Percentiles rank a stretch among this genome's conserved stretches.
phyloP scores from a whole-genome alignment of 2,329 filamentous ascomycete species.

The Phialophora chinensis region DNA sequence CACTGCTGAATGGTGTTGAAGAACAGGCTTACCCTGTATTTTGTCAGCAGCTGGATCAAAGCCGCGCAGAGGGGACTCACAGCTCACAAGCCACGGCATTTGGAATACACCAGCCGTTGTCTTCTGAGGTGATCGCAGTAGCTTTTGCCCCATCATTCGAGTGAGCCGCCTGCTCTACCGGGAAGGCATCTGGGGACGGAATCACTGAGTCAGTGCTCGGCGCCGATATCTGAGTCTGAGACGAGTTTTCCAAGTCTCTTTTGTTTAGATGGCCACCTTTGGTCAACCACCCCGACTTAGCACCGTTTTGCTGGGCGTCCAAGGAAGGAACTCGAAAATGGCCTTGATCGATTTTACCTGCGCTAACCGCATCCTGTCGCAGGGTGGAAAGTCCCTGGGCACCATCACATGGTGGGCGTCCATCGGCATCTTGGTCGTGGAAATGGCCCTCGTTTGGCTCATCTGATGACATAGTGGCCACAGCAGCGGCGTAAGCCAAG shows the following conservation, averaged over 20 bases:
- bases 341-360: background rate
- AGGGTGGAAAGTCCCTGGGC: background rate
- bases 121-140: background rate
- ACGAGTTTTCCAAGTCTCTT: too few species aligned
- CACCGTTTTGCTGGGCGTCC: background rate
- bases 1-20: conserved; percentile 16
- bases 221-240: background rate
- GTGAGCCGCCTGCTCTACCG: background rate
- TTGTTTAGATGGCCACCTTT: background rate
- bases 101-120: conserved; percentile 20
- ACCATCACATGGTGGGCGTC: background rate
- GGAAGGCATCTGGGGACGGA: background rate
- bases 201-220: background rate
- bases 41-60: background rate
- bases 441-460: background rate
- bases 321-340: background rate
- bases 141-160: background rate
- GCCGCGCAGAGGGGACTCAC: conserved; percentile 9
- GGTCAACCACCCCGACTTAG: background rate
- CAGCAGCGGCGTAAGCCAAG: background rate
- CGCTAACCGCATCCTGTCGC: background rate
- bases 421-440: background rate
- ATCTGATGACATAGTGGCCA: background rate
- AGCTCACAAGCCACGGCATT: conserved; percentile 9
- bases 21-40: conserved; percentile 9